Base-by-base conservation (phyloP, 2,329 filamentous ascomycete species). In the Cercospora sojina region DNA sequence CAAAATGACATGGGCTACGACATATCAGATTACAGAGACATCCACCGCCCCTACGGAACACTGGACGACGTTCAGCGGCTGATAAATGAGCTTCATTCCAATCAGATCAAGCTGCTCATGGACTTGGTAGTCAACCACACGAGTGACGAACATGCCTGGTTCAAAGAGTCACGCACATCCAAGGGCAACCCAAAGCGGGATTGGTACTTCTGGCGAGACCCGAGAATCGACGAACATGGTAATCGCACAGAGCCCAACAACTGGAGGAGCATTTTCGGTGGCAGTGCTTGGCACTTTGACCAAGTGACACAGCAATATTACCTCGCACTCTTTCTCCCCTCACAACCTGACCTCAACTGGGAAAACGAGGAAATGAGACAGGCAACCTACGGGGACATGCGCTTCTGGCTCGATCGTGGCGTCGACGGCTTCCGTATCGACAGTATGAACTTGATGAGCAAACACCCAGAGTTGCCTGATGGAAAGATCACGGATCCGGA, bases 191-290 rank as follows among this genome's bases (percentile, higher is more conserved):
- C 81, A 0, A 87, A 88, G 69, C 78, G 86, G 16, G 83, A 88
- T 72, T 89, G 84, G 83, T 89, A 89, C 71, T 87, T 90, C 72
- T 91, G 88, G 88, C 82, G 83, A 81, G 82, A 84, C 1, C 79
- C 86, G 0, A 81, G 82, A 5, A 84, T 85, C 69, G 83, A 87
- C 47, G 74, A 75, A 1, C 64, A 85, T 1, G 87, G 87, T 2
- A 81, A 83, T 13, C 80, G 84, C 1, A 78, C 83, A 20, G 85
- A 86, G 1, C 87, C 87, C 1, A 90, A 86, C 61, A 90, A 83
- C 65, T 83, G 80, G 75, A 73, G 57, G 70, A 71, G 70, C 70
- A 76, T 79, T 23, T 72, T 80, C 3, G 78, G 78, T 38, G 78
- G 79, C 41, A 75, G 72, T 25, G 79, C 78, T 38, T 80, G 79